Base-by-base conservation (phyloP, 2,329 filamentous ascomycete genomes). In the Dendrostoma leiphaemia region DNA sequence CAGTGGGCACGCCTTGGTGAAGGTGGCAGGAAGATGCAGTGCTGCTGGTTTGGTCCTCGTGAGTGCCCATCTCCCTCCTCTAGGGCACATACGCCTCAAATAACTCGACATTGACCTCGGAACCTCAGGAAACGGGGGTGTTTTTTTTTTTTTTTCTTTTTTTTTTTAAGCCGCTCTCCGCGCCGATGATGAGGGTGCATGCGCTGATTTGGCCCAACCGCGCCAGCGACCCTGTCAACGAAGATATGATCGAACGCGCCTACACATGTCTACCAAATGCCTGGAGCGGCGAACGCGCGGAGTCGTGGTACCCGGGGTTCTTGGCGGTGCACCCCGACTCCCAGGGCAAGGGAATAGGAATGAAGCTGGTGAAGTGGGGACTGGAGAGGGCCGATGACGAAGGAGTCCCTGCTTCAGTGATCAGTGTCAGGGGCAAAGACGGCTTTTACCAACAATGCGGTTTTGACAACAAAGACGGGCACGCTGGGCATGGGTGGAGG, bases 1-100 rank as follows among this genome's bases (percentile, higher is more conserved):
- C 59, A 57, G 38, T 68, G 64, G 62, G 56, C 59, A 26, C 52
- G 62, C 8, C 43, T 62, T 48, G 62, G 61, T 4, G 45, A 57
- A 4, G 61, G 61, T 2, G 59, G 55, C 19, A 58, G 47, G 37
- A 31, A 38, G 40, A 44, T 60, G 51, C 59, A 61, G 13, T 53
- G 38, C 35, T 54, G 53, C 53, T 45, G 40, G 35, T 40, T 60
- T 7, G 61, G 62, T 56, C 61, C 61, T 23, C 61, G 61, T 63
- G 51, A 10, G 61, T 59, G n/a, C n/a, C n/a, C n/a, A n/a, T n/a
- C n/a, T n/a, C n/a, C n/a, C n/a, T n/a, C n/a, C n/a, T n/a, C n/a
- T n/a, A n/a, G n/a, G n/a, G n/a, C n/a, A n/a, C n/a, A n/a, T n/a
- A n/a, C n/a, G n/a, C n/a, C n/a, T n/a, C n/a, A n/a, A n/a, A n/a